A percentile compares a stretch with the other conserved stretches of the same genome.
Conservation (phyloP, 208 protist species). For the Angomonas ambiguus region DNA sequence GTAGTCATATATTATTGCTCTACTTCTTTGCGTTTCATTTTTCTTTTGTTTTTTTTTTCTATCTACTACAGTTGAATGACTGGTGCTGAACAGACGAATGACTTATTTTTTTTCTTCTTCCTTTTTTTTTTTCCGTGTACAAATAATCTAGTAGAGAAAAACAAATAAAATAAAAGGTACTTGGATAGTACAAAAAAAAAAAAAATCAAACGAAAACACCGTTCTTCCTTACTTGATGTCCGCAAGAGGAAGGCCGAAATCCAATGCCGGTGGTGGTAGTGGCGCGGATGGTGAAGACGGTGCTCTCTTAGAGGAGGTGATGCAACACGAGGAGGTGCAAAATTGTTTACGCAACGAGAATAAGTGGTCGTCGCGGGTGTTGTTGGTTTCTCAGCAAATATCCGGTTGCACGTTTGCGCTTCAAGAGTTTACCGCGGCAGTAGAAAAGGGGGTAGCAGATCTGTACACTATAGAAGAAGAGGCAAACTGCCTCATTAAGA, state of each 20-base stretch:
- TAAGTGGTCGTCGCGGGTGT: background rate
- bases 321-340: background rate
- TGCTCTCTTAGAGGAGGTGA: background rate
- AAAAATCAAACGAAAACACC: no score
- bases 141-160: background rate
- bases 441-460: background rate
- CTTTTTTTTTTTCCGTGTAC: slow-evolving; percentile 1
- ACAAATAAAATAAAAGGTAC: background rate
- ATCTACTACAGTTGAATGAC: no score
- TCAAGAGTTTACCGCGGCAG: background rate
- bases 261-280: background rate
- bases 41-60: slow-evolving; percentile 1
- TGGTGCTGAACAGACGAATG: background rate
- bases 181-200: background rate
- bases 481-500: background rate
- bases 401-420: background rate
- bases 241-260: background rate
- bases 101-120: slow-evolving; percentile 15
- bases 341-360: background rate
- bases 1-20: background rate
- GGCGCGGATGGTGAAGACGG: background rate
- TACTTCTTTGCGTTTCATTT: background rate
- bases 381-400: background rate
- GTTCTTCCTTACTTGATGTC: background rate
- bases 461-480: background rate